Percentiles rank a stretch among this genome's conserved stretches.
These are phyloP conservation scores for Fusarium metavorans DNA, from an alignment of 2,329 filamentous ascomycete genomes.

Conservation along the genomic window DNA sequence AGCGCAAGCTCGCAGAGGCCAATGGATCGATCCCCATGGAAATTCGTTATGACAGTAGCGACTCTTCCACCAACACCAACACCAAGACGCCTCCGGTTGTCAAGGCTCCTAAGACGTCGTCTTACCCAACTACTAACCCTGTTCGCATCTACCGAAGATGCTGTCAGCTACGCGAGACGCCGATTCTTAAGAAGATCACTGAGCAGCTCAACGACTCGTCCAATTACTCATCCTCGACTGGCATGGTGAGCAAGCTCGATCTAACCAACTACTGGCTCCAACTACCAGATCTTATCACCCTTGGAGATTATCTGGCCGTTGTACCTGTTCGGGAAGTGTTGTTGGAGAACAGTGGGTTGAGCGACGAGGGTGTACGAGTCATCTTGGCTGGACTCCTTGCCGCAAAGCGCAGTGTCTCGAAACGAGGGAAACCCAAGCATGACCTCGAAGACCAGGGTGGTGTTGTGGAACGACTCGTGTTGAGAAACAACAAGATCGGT, in stretches of 20 bases:
- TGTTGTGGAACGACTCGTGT: constrained; percentile 84
- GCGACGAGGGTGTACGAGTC: constrained; percentile 87
- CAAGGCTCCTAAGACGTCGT: constrained; percentile 44
- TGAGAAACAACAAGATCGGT: constrained; percentile 94
- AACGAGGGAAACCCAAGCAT: constrained; percentile 61
- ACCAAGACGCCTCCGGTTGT: constrained; percentile 38
- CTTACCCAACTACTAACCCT: constrained; percentile 85
- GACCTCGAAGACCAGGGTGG: constrained; percentile 68
- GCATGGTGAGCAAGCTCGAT: constrained; percentile 86
- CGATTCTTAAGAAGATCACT: constrained; percentile 90
- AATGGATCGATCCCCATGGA: constrained; percentile 91
- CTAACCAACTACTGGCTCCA: constrained; percentile 88
- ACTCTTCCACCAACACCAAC: constrained; percentile 58
- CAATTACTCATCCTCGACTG: constrained; percentile 74
- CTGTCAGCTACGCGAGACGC: constrained; percentile 92
- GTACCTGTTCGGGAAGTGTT: constrained; percentile 90
- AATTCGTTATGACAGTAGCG: constrained; percentile 77
- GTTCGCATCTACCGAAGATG: constrained; percentile 93
- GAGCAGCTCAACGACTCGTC: constrained; percentile 83
- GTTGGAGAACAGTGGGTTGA: constrained; percentile 87
- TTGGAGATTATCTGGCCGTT: constrained; percentile 94
- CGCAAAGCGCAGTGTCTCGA: constrained; percentile 74
- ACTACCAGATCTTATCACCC: constrained; percentile 83
- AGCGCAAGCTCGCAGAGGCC: constrained; percentile 84
- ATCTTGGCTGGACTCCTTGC: constrained; percentile 88